These are phyloP conservation scores for Durusdinium trenchii DNA, from an alignment of 73 alveolate genomes.

Conservation along the genomic window DNA sequence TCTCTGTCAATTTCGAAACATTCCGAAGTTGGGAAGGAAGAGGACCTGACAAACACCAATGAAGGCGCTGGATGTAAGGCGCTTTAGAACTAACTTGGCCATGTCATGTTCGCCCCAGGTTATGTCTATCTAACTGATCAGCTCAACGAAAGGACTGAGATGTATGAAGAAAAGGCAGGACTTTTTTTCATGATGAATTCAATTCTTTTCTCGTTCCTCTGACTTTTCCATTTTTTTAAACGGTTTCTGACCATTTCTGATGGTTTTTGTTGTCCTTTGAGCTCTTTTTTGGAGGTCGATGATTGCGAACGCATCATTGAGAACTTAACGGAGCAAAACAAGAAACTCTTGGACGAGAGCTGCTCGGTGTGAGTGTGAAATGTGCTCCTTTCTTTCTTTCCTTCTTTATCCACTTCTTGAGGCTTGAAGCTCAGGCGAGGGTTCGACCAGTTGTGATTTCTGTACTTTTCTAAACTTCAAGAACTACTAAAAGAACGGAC, in stretches of 20 bases:
- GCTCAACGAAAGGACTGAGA: constrained; percentile 59
- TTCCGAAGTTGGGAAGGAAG: constrained; percentile 20
- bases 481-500: too few species aligned
- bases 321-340: constrained; percentile 61
- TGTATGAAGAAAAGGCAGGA: constrained; percentile 30
- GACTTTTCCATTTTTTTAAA: too few species aligned
- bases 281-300: constrained; percentile 37
- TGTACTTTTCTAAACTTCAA: too few species aligned
- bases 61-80: constrained; percentile 39
- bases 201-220: too few species aligned
- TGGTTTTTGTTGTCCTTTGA: not conserved
- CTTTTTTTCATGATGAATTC: too few species aligned
- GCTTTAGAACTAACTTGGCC: not conserved
- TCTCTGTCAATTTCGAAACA: not conserved
- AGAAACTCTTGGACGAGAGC: constrained; percentile 80
- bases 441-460: too few species aligned
- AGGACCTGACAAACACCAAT: constrained; percentile 69
- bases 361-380: not conserved
- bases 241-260: too few species aligned
- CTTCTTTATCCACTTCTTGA: too few species aligned
- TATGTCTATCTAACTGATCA: constrained; percentile 81
- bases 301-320: constrained; percentile 85
- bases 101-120: not conserved
- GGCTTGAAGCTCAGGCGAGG: constrained; percentile 70
- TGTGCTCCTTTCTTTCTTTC: not conserved